A percentile compares a stretch with the other conserved stretches of the same genome.
These are phyloP conservation scores for Boletus sensibilis DNA, from an alignment of 768 basidiomycete species.

Conservation along the genomic window DNA sequence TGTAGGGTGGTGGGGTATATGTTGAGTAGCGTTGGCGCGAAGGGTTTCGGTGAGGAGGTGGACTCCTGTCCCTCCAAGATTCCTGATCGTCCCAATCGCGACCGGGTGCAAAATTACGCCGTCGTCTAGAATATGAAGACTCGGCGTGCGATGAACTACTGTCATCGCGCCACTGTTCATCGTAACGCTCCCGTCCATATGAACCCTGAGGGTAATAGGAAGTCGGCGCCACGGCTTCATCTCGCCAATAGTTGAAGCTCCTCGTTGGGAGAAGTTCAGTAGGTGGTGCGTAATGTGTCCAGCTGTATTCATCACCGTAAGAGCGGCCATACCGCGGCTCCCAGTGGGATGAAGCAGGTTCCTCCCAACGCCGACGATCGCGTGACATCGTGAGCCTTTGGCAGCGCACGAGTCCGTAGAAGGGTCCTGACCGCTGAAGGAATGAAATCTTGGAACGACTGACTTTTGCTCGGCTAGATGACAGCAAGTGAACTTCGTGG, in stretches of 20 bases:
- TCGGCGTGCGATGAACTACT: conserved; percentile 9
- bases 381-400: conserved; percentile 17
- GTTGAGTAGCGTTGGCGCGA: conserved; percentile 13
- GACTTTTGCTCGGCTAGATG: background rate
- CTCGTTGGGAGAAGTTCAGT: background rate
- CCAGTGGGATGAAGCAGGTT: conserved; percentile 5
- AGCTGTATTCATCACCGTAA: conserved; percentile 8
- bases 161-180: conserved; percentile 14
- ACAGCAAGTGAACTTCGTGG: background rate
- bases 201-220: conserved; percentile 7
- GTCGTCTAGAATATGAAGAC: conserved; percentile 11
- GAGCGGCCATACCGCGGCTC: background rate
- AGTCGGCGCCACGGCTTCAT: conserved; percentile 2
- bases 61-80: conserved; percentile 5
- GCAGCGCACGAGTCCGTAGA: conserved; percentile 7
- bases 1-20: conserved; percentile 6
- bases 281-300: conserved; percentile 11
- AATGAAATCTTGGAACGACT: conserved; percentile 16
- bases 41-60: conserved; percentile 1
- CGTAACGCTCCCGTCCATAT: conserved; percentile 1
- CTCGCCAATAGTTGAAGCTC: conserved; percentile 27
- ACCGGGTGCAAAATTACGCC: conserved; percentile 2
- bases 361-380: conserved; percentile 14
- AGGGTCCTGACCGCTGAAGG: conserved; percentile 3
- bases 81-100: conserved; percentile 5